phyloP scores from a whole-genome alignment of 2,329 filamentous ascomycete species.

The Didymella segeticola region DNA sequence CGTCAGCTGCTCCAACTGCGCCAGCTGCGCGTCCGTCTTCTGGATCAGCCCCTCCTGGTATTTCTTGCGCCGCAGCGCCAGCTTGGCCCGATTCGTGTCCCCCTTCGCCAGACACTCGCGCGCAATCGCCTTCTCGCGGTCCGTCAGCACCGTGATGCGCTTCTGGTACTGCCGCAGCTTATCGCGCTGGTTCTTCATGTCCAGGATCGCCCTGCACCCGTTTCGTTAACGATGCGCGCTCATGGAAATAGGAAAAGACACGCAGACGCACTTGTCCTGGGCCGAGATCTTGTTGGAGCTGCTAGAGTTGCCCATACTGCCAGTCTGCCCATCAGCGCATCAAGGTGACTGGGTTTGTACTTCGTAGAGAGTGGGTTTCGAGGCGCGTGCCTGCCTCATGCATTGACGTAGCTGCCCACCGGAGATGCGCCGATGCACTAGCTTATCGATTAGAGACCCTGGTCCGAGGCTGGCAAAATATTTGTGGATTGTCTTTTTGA shows the following conservation, averaged over 20 bases:
- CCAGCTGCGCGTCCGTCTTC: slow-evolving; percentile 93
- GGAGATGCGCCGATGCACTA: slow-evolving; percentile 20
- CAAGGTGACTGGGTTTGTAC: slow-evolving; percentile 7
- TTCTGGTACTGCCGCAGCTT: slow-evolving; percentile 96
- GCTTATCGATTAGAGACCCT: slow-evolving; percentile 42
- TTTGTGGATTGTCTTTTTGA: slow-evolving; percentile 24
- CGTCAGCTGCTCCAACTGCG: slow-evolving; percentile 87
- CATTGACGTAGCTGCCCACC: slow-evolving; percentile 29
- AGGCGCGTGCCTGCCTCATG: slow-evolving; percentile 33
- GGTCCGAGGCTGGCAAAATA: slow-evolving; percentile 26
- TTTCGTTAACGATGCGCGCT: slow-evolving; percentile 12
- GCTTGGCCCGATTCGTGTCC: slow-evolving; percentile 80
- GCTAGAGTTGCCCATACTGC: slow-evolving; percentile 68
- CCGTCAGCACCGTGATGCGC: slow-evolving; percentile 83
- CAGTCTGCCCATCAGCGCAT: slow-evolving; percentile 31
- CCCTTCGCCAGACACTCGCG: slow-evolving; percentile 79
- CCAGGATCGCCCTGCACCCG: slow-evolving; percentile 81
- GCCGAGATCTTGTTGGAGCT: slow-evolving; percentile 72
- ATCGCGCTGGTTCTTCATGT: slow-evolving; percentile 97
- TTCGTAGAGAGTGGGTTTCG: too few relatives aligned
- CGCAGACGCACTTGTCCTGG: slow-evolving; percentile 78
- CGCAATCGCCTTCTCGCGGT: slow-evolving; percentile 86
- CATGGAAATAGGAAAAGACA: too few relatives aligned
- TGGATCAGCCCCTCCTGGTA: slow-evolving; percentile 90
- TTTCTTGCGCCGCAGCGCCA: slow-evolving; percentile 92